Conservation (phyloP, 78 protist species). For the Dictyostelium firmibasis region DNA sequence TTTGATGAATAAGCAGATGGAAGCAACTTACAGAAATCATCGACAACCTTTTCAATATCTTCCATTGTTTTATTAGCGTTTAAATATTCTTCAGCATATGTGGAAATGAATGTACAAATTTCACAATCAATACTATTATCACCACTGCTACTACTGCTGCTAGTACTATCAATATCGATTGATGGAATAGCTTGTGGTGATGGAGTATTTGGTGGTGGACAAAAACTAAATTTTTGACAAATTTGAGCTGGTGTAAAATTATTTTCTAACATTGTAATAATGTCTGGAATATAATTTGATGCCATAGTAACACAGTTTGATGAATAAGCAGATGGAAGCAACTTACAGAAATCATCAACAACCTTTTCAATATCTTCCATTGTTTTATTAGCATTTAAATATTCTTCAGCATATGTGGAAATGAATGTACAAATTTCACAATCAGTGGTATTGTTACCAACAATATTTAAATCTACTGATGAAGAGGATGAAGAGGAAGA, state of each 20-base stretch:
- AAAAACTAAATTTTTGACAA: background rate
- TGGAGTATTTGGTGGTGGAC: slow-evolving; percentile 3
- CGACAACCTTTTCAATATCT: background rate
- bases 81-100: background rate
- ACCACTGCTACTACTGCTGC: no score
- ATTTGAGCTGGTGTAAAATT: background rate
- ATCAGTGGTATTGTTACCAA: background rate
- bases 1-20: background rate
- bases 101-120: background rate
- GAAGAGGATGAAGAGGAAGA: background rate
- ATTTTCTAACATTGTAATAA: background rate
- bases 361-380: background rate
- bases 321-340: background rate
- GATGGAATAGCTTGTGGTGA: background rate
- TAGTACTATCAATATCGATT: no score
- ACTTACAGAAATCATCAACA: background rate
- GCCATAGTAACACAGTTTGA: background rate
- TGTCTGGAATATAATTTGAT: background rate
- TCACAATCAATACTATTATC: background rate
- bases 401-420: background rate
- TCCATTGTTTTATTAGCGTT: background rate
- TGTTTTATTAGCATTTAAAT: background rate
- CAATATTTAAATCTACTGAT: background rate
- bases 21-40: background rate
- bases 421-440: slow-evolving; percentile 14